phyloP scores from a whole-genome alignment of 2,329 filamentous ascomycete species.

The Aspergillus luchuensis region DNA sequence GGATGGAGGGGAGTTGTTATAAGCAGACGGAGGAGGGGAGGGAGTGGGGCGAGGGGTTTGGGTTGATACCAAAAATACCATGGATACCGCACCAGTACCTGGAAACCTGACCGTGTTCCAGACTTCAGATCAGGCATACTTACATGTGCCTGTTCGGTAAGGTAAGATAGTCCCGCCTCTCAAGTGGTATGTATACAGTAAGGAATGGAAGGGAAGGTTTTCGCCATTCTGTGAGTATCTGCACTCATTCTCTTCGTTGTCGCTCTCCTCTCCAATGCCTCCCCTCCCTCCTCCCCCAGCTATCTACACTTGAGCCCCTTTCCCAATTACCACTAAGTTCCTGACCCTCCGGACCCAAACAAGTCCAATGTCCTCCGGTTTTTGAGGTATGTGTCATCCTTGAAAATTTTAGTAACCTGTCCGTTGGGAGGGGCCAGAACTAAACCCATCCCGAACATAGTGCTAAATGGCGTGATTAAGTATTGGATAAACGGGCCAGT shows the following conservation, averaged over 20 bases:
- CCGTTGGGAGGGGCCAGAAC: neutral
- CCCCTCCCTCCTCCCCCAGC: neutral
- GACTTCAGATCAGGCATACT: neutral
- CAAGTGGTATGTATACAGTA: too few species aligned
- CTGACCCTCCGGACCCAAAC: too few species aligned
- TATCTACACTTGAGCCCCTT: neutral
- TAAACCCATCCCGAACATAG: conserved; percentile 1
- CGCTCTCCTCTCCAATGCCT: neutral
- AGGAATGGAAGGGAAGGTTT: too few species aligned
- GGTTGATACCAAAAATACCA: neutral
- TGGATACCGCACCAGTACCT: neutral
- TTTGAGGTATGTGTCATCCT: neutral
- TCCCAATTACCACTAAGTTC: neutral
- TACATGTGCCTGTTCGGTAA: neutral
- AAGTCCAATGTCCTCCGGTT: neutral
- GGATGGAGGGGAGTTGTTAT: conserved; percentile 10
- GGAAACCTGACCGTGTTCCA: neutral
- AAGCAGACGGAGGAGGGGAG: conserved; percentile 5
- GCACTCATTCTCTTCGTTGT: too few species aligned
- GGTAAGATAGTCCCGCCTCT: neutral
- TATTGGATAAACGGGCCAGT: neutral
- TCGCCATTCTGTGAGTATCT: too few species aligned
- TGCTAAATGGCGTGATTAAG: conserved; percentile 12
- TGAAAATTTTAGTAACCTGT: neutral
- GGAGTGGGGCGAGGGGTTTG: conserved; percentile 6